Evolutionary conservation across 2,329 filamentous ascomycete genomes (phyloP).

Genomic region (Fusarium tupiense): DNA sequence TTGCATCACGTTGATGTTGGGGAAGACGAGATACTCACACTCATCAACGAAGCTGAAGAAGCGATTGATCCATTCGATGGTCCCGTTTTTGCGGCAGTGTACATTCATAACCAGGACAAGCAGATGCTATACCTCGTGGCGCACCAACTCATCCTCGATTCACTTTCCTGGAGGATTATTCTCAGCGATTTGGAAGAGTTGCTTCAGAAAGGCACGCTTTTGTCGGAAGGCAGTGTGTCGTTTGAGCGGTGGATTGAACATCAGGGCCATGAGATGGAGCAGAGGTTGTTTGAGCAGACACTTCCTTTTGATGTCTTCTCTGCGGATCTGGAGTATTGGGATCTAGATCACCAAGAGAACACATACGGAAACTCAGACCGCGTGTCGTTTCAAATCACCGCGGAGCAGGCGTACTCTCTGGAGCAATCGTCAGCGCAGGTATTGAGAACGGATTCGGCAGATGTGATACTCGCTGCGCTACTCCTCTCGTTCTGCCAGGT

Average conservation of each 20-base stretch:
- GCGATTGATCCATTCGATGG: slow-evolving; percentile 60
- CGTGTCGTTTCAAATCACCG: slow-evolving; percentile 54
- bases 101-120: slow-evolving; percentile 57
- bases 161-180: slow-evolving; percentile 61
- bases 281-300: slow-evolving; percentile 42
- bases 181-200: slow-evolving; percentile 61
- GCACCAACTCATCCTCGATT: slow-evolving; percentile 63
- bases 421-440: slow-evolving; percentile 55
- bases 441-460: slow-evolving; percentile 62
- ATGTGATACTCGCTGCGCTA: slow-evolving; percentile 64
- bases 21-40: slow-evolving; percentile 53
- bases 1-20: slow-evolving; percentile 53
- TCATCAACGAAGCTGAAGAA: slow-evolving; percentile 54
- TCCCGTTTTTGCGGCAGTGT: slow-evolving; percentile 61
- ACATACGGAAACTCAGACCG: slow-evolving; percentile 56
- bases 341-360: slow-evolving; percentile 54
- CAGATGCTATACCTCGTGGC: slow-evolving; percentile 61
- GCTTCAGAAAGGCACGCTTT: slow-evolving; percentile 55
- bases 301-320: slow-evolving; percentile 54
- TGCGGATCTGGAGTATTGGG: slow-evolving; percentile 60
- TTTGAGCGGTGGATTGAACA: slow-evolving; percentile 62
- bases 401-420: slow-evolving; percentile 55
- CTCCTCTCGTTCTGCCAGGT: slow-evolving; percentile 65
- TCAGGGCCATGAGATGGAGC: slow-evolving; percentile 52
- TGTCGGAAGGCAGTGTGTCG: slow-evolving; percentile 56